Percentiles rank a stretch among this genome's conserved stretches.
Conservation (phyloP, 1,284 basidiomycete genomes). For the Coniferiporia sulphurascens region DNA sequence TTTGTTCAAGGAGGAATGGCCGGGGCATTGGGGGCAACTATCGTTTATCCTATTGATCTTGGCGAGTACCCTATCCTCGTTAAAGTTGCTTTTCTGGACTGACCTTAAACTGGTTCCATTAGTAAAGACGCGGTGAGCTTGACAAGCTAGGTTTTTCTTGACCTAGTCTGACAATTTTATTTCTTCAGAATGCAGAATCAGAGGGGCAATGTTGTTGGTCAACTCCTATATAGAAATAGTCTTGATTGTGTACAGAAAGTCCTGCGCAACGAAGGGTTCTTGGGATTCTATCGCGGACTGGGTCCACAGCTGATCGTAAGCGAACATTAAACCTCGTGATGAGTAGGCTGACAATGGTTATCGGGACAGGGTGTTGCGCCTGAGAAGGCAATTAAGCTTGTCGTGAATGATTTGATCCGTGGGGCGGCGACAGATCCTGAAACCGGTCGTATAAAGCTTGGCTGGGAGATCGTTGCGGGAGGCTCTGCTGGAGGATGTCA, state of each 20-base stretch:
- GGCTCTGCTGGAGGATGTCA: constrained; percentile 94
- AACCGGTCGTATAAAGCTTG: constrained; percentile 85
- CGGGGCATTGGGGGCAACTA: constrained; percentile 88
- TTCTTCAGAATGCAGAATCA: constrained; percentile 90
- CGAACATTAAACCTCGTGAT: constrained; percentile 14
- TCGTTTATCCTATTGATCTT: constrained; percentile 92
- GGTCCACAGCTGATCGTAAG: constrained; percentile 89
- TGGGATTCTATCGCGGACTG: constrained; percentile 95
- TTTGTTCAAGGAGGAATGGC: constrained; percentile 91
- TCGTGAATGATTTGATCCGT: constrained; percentile 92
- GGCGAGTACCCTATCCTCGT: constrained; percentile 48
- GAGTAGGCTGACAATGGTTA: constrained; percentile 7
- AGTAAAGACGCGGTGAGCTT: constrained; percentile 56
- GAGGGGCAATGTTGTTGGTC: constrained; percentile 89
- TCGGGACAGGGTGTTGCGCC: constrained; percentile 85
- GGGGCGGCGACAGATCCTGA: constrained; percentile 85
- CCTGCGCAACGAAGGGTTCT: constrained; percentile 88
- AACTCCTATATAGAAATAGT: constrained; percentile 92
- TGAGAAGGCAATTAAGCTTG: constrained; percentile 96
- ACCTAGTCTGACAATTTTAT: constrained; percentile 2
- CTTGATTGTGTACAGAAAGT: constrained; percentile 93
- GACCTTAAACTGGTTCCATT: background rate
- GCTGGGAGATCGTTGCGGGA: constrained; percentile 89
- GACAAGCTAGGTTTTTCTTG: constrained; percentile 7
- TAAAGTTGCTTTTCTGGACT: constrained; percentile 4